Evolutionary conservation across 2,329 filamentous ascomycete genomes (phyloP), one percentile per base, ranked within the genome.

Genomic region (Trichoderma sp.): DNA sequence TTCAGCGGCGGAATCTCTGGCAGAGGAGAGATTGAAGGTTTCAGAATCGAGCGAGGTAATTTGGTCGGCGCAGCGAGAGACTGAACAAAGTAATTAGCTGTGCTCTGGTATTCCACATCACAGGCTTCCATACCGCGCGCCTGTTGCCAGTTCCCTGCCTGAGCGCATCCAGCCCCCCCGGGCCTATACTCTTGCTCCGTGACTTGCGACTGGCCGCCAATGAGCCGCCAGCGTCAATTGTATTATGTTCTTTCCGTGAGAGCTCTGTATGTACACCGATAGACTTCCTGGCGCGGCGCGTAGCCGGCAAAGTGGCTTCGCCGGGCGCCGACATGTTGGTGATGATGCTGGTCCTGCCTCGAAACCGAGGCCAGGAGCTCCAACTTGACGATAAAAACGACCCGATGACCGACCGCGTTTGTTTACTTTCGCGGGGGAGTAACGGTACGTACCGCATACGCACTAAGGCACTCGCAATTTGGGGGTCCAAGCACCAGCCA

Each of bases 111-210:
- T 13, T 8, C 56, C 24, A 24, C 74, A 56, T 60, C 60, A n/a
- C 49, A 47, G 47, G 19, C 68, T 56, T 52, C 69, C 84, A 76
- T 86, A 96, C 93, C 83, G 93, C 92, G 79, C 92, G 88, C 75
- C 92, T 85, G 78, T 97, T 96, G 40, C 92, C 92, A 76, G 85
- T 88, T 56, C 87, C 87, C 76, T 91, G 87, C 79, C 91, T 94
- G 68, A 96, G 85, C 69, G 91, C 90, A 83, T 96, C 94, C 57
- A 97, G 81, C 31, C 94, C 94, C 62, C 95, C 96, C 19, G 96
- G 95, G 2, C 96, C 96, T 74, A 99, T 90, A 81, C 95, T 98
- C 84, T 97, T 98, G 81, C 95, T 97, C 73, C 96, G 90, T 70
- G 91, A 92, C 82, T 86, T 87, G 71, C 86, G 83, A 76, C 79